Evolutionary conservation across 768 basidiomycete genomes (phyloP).

Genomic region (Sistotremastrum suecicum): DNA sequence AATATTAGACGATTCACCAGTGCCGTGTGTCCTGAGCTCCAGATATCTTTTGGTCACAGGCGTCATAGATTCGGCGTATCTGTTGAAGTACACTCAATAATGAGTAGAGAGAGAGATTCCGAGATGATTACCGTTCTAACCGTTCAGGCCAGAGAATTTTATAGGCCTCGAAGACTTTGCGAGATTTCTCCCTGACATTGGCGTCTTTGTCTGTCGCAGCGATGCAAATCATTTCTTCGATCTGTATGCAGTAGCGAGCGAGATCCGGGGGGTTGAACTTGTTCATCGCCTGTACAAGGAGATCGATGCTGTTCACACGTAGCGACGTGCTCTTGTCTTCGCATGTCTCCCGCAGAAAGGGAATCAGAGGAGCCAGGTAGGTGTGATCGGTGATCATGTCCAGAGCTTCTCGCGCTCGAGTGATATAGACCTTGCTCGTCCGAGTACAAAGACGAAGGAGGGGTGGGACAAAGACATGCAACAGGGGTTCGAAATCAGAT

Average conservation of each 20-base stretch:
- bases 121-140: constrained; percentile 42
- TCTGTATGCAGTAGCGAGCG: constrained; percentile 54
- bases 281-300: constrained; percentile 50
- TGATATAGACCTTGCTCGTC: constrained; percentile 65
- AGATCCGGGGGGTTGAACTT: constrained; percentile 69
- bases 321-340: constrained; percentile 58
- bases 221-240: constrained; percentile 55
- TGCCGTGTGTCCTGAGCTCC: constrained; percentile 24
- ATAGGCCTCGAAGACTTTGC: constrained; percentile 66
- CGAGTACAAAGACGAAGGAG: constrained; percentile 55
- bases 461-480: constrained; percentile 53
- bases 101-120: constrained; percentile 1
- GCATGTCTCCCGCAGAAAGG: constrained; percentile 41
- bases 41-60: constrained; percentile 70
- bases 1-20: constrained; percentile 1
- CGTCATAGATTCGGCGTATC: constrained; percentile 60
- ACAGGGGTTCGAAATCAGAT: constrained; percentile 47
- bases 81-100: constrained; percentile 16
- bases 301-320: constrained; percentile 52
- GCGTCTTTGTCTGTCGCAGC: constrained; percentile 62
- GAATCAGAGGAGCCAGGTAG: constrained; percentile 48
- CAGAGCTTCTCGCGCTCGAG: constrained; percentile 49
- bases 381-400: constrained; percentile 48
- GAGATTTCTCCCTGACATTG: constrained; percentile 56
- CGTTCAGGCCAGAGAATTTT: constrained; percentile 52